Base-by-base conservation (phyloP, 106 monocot species). In the Hemerocallis citrina region DNA sequence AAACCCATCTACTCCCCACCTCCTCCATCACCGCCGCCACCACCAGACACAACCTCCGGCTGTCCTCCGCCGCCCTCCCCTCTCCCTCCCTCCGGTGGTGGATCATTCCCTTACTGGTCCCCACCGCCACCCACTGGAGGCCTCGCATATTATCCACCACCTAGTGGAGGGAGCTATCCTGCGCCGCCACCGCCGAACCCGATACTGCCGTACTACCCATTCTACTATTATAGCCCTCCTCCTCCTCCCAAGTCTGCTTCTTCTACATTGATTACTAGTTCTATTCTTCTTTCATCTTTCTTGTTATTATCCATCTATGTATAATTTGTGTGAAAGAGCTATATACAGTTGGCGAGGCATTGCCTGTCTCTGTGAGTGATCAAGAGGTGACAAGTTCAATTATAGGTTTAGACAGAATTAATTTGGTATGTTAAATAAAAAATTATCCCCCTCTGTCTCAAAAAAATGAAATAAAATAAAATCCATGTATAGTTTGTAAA, bases 111-210 rank as follows among this genome's bases (percentile, higher is more conserved):
- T 14, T 75, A 80, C 57, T 1, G 52, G 10, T 72, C 77, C 0
- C 72, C 77, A 7, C 77, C 77, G 11, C 77, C 77, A 17, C 67
- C 44, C 64, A 6, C 19, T 5, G 30, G 48, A 25, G 38, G 3
- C 22, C 16, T 15, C 0, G 8, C 20, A 8, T 49, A 49, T 22
- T 49, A 49, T 49, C 49, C 49, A 19, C 49, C 49, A 1, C 22
- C 49, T 8, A 34, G 60, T 0, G 52, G 43, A 17, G 33, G 8
- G 3, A 9, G 38, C 37, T 71, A 51, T 47, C 54, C 63, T 25
- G 48, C 81, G 0, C 81, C 81, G 25, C 81, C 81, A 44, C 81
- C 81, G 38, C 81, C 81, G 24, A 82, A 82, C 63, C 81, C 81
- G 0, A 73, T 82, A 51, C 40, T 82, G 3, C 81, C 81, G 9